Evolutionary conservation across 768 basidiomycete genomes (phyloP), one percentile per base, ranked within the genome.

Genomic region (Psilocybe cyanescens): DNA sequence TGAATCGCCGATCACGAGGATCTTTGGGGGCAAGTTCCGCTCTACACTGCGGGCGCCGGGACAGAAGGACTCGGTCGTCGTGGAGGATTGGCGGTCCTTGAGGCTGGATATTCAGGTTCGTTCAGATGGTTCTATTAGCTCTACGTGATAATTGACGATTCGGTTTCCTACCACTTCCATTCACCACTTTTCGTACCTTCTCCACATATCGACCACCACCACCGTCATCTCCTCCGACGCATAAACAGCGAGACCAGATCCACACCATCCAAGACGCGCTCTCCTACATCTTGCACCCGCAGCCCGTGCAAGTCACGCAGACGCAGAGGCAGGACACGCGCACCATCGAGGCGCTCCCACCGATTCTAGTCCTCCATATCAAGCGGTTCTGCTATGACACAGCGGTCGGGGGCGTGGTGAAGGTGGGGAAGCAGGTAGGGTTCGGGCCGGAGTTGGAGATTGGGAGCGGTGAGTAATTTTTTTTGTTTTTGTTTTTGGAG

Each of bases 371-470:
- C 29, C 79, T 97, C n/a, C 95, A 97, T 70, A 81, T 97, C 70
- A 97, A 98, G 75, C 78, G 96, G 44, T 99, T 98, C 78, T 80
- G 87, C 54, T 99, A 95, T 71, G 95, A 96, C 68, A 83, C 85
- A 3, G 78, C 75, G 12, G 86, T 86, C 0, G 85, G 85, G 11
- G 92, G 89, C 29, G 93, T 94, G 2, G 90, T 91, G 52, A 99
- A 99, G 76, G 86, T 91, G 44, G 85, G 84, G 55, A 98, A 97
- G 76, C 86, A 87, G 59, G 83, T 98, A 0, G 77, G 79, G 28
- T 96, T 95, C 76, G 83, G 83, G 24, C 82, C 90, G 1, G 91
- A 92, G 72, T 72, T 99, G 63, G 88, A 91, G 51, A 80, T 99
- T 60, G 87, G 87, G 6, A 70, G 79, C 56, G 90, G 91, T 92